A percentile compares a stretch with the other conserved stretches of the same genome.
phyloP scores from a whole-genome alignment of 805 yeast species.

The Metschnikowia dekortorum region DNA sequence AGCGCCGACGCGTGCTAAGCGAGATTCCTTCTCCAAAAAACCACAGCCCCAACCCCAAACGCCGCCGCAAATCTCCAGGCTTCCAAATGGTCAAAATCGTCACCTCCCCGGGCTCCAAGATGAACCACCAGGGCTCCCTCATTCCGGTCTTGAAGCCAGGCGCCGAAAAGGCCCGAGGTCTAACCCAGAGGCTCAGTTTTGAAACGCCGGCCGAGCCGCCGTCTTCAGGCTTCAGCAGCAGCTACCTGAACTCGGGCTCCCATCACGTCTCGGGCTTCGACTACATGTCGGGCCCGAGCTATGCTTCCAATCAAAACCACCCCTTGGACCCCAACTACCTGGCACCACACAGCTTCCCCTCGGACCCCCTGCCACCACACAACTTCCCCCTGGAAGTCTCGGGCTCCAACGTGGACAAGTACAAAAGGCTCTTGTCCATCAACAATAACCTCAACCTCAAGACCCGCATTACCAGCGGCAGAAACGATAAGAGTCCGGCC shows the following conservation, averaged over 20 bases:
- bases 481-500: not conserved
- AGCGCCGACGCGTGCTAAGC: conserved; percentile 18
- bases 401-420: conserved; percentile 5
- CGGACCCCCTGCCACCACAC: too few relatives aligned
- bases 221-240: not conserved
- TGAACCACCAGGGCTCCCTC: conserved; percentile 8
- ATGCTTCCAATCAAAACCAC: not conserved
- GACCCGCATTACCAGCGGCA: not conserved
- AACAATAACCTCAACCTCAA: conserved; percentile 14
- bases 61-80: conserved; percentile 17
- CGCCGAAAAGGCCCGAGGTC: not conserved
- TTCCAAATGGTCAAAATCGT: conserved; percentile 19
- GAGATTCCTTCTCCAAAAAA: conserved; percentile 13
- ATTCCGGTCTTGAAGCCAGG: conserved; percentile 11
- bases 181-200: not conserved
- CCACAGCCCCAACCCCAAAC: not conserved
- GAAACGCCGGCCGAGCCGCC: not conserved
- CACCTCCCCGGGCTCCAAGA: not conserved
- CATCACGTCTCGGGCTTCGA: not conserved
- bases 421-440: conserved; percentile 11
- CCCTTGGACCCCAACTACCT: not conserved
- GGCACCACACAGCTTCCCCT: too few relatives aligned
- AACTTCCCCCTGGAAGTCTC: not conserved
- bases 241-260: not conserved
- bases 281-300: not conserved